Evolutionary conservation across 345 rosid genomes (phyloP), one percentile per base, ranked within the genome.

Genomic region (Aethionema arabicum): DNA sequence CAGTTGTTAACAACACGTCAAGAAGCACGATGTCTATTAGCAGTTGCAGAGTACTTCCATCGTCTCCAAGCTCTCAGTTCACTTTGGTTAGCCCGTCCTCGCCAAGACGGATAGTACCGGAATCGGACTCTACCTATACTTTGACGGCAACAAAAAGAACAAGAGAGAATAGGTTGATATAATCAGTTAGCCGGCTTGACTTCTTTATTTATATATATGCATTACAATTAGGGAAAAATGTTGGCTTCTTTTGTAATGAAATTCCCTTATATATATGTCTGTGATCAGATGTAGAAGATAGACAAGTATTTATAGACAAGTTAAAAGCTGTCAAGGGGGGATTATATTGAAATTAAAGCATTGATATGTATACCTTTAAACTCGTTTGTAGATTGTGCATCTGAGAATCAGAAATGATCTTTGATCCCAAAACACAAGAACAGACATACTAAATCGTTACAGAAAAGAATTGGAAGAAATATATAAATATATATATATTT

Each of bases 11-110:
- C 99, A 11, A 85, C 78, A 27, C 87, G 89, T 30, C 99, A 95
- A 76, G 81, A 87, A 15, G 99, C 99, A 8, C 76, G 93, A 46
- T 83, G 97, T 69, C 61, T 95, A 56, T 66, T 95, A 46, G 95
- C 91, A 0, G 78, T 88, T 0, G 85, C 93, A 0, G 99, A 95
- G 76, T 88, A 95, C 57, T 90, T 83, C 69, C 90, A 90, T 45
- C 96, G 99, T 59, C 95, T 95, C 56, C 92, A 95, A 46, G 85
- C 93, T 63, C 84, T 95, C 12, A 95, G 99, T 69, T 90, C 99
- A 11, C 89, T 90, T 40, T 95, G 99, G 99, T 11, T 79, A 77
- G 83, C 88, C 41, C 95, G 97, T 62, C 93, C 96, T 2, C 84
- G 95, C 7, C 95, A 85, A 59, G 96, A 90, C 40, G 69, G 69